Percentiles rank a stretch among this genome's conserved stretches.
These are phyloP conservation scores for Entomortierella chlamydospora DNA, from an alignment of 192 early-diverging fungal species.

Conservation along the genomic window DNA sequence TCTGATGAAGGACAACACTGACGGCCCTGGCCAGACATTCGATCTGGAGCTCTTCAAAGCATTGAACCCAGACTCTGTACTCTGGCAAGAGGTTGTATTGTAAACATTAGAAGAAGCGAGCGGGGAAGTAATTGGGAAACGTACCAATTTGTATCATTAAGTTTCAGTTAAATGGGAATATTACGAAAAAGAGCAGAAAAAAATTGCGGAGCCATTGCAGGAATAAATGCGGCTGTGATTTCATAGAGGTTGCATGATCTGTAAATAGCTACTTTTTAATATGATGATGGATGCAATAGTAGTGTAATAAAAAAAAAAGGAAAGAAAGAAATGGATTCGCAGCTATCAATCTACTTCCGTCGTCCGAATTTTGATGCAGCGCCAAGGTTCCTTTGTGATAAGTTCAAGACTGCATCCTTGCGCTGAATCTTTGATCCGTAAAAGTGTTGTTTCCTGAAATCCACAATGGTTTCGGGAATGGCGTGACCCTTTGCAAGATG, in stretches of 20 bases:
- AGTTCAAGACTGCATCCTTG: slow-evolving; percentile 33
- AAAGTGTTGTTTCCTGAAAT: slow-evolving; percentile 49
- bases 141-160: slow-evolving; percentile 7
- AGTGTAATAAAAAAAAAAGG: not conserved
- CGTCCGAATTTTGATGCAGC: slow-evolving; percentile 35
- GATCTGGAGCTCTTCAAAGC: slow-evolving; percentile 68
- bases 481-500: slow-evolving; percentile 37
- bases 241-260: no score
- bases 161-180: slow-evolving; percentile 6
- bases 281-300: no score
- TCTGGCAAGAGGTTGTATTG: slow-evolving; percentile 64
- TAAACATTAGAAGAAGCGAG: not conserved
- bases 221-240: no score
- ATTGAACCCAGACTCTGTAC: slow-evolving; percentile 70
- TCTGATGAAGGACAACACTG: slow-evolving; percentile 56
- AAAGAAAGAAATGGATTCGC: not conserved
- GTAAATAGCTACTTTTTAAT: not conserved
- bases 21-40: slow-evolving; percentile 57
- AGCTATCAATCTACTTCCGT: slow-evolving; percentile 19
- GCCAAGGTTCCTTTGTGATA: slow-evolving; percentile 17
- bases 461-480: slow-evolving; percentile 39
- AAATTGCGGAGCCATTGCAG: no score
- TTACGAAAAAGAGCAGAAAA: not conserved
- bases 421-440: slow-evolving; percentile 35
- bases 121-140: no score